Conservation (phyloP, 1,284 basidiomycete species). For the Lentinus polychrous region DNA sequence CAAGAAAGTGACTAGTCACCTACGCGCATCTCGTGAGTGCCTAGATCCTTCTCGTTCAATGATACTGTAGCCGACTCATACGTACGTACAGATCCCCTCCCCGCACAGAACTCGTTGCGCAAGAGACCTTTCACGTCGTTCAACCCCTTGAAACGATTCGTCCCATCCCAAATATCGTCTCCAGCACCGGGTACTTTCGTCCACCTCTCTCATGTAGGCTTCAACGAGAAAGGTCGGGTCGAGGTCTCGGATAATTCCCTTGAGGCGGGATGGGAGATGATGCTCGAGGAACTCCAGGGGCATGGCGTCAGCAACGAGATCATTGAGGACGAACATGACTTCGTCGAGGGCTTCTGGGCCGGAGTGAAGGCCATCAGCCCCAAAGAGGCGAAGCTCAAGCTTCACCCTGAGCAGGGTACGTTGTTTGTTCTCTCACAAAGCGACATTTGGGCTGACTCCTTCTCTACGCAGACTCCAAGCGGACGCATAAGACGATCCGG, state of each 20-base stretch:
- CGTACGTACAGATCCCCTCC: not conserved
- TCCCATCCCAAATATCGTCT: constrained; percentile 61
- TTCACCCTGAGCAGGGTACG: constrained; percentile 4
- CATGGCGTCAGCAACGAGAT: constrained; percentile 51
- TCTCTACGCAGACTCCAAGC: constrained; percentile 5
- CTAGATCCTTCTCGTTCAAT: not conserved
- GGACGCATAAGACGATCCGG: constrained; percentile 11
- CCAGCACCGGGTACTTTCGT: constrained; percentile 75
- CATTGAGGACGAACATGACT: constrained; percentile 55
- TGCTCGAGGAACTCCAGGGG: constrained; percentile 57
- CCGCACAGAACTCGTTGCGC: constrained; percentile 5
- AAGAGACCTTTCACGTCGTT: constrained; percentile 1
- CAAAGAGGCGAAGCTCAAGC: constrained; percentile 1
- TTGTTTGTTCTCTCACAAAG: not conserved
- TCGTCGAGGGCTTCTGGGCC: constrained; percentile 62
- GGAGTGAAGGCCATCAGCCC: constrained; percentile 20
- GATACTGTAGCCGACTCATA: not conserved
- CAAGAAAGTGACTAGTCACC: constrained; percentile 41
- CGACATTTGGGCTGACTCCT: too few relatives aligned
- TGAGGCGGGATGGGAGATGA: constrained; percentile 69
- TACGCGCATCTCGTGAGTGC: constrained; percentile 20
- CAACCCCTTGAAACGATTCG: constrained; percentile 30
- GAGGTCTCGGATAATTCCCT: constrained; percentile 66
- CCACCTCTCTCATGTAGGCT: constrained; percentile 85
- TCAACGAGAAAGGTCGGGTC: constrained; percentile 57